These are phyloP conservation scores for Apiotrichum mycotoxinovorans DNA, from an alignment of 1,284 basidiomycete species.

Conservation along the genomic window DNA sequence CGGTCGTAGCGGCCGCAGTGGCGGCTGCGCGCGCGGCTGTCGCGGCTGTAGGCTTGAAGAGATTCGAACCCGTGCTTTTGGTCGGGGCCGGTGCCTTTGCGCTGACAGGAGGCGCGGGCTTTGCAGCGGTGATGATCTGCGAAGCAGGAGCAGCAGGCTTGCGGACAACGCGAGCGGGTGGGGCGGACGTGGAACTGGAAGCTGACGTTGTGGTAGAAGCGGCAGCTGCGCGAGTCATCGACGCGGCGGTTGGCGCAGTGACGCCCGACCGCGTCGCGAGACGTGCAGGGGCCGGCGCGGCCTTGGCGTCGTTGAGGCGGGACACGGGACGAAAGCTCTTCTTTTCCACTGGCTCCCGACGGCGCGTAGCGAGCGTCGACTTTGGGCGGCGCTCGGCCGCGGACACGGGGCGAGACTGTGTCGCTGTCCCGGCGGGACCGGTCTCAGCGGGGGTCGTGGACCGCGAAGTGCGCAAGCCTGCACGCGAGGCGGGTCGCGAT, in stretches of 20 bases:
- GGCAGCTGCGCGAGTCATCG: background rate
- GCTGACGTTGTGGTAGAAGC: background rate
- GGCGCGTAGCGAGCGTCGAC: background rate
- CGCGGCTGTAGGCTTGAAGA: conserved; percentile 21
- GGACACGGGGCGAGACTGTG: background rate
- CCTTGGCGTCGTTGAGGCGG: conserved; percentile 3
- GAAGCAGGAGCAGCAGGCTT: conserved; percentile 1
- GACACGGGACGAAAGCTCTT: conserved; percentile 15
- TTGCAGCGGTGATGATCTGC: conserved; percentile 4
- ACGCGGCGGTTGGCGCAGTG: background rate
- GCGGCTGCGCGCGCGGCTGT: conserved; percentile 18
- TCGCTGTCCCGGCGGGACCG: background rate
- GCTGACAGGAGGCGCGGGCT: conserved; percentile 3
- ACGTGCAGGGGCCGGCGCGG: conserved; percentile 15
- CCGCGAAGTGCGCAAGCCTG: no score
- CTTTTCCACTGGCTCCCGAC: conserved; percentile 10
- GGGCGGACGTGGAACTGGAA: background rate
- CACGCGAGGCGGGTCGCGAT: no score
- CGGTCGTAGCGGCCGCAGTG: background rate
- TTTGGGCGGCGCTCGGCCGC: background rate
- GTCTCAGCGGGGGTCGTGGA: background rate
- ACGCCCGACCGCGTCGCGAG: conserved; percentile 3
- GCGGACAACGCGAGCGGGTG: background rate
- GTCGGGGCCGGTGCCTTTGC: conserved; percentile 1
- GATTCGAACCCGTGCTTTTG: background rate